Percentiles rank a stretch among this genome's conserved stretches.
These are phyloP conservation scores for Schizosaccharomyces octosporus DNA, from an alignment of 805 yeast genomes.

Conservation along the genomic window DNA sequence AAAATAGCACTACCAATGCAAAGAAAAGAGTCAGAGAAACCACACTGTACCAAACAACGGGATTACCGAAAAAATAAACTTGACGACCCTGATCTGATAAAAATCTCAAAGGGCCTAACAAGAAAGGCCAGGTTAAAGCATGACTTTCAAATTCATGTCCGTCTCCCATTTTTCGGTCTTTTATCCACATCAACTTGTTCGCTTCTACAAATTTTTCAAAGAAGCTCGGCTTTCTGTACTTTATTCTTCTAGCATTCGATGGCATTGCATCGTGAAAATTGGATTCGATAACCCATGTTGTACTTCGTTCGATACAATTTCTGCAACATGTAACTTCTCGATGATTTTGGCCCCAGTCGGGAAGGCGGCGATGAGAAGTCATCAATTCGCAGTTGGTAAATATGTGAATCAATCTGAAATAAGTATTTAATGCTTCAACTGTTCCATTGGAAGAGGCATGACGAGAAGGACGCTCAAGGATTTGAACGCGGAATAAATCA, in stretches of 20 bases:
- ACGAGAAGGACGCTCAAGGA: conserved; percentile 17
- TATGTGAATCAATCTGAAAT: conserved; percentile 42
- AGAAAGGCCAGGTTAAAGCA: conserved; percentile 42
- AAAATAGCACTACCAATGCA: conserved; percentile 10
- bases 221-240: conserved; percentile 19
- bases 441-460: conserved; percentile 17
- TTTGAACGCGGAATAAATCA: conserved; percentile 44
- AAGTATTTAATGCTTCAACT: conserved; percentile 35
- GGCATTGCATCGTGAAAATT: conserved; percentile 16
- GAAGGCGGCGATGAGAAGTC: conserved; percentile 49
- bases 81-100: conserved; percentile 22
- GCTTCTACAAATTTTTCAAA: conserved; percentile 29
- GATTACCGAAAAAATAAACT: conserved; percentile 42
- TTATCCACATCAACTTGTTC: conserved; percentile 30
- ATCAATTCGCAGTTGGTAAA: conserved; percentile 46
- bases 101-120: conserved; percentile 33
- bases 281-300: conserved; percentile 52
- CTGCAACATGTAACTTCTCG: conserved; percentile 75
- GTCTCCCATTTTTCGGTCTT: conserved; percentile 23
- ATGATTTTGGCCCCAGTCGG: conserved; percentile 66
- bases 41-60: conserved; percentile 28
- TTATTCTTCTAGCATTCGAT: conserved; percentile 12
- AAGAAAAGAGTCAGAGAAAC: conserved; percentile 13
- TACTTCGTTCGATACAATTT: conserved; percentile 39
- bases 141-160: conserved; percentile 26